phyloP scores from a whole-genome alignment of 2,329 filamentous ascomycete genomes.

The Scedosporium aurantiacum region DNA sequence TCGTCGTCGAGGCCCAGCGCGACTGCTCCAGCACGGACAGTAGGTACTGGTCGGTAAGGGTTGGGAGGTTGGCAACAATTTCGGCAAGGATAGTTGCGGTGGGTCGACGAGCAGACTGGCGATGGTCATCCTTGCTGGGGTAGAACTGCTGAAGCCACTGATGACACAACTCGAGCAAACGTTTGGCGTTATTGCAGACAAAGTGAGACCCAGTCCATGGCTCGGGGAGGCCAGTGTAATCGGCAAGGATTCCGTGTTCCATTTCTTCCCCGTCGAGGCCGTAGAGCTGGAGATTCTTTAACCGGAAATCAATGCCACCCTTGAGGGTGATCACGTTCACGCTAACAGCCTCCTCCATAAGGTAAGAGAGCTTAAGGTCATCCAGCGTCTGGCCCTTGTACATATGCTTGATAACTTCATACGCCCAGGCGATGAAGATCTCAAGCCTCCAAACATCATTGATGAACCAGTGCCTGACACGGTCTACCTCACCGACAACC shows the following conservation, averaged over 20 bases:
- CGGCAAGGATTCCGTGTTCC: slow-evolving; percentile 50
- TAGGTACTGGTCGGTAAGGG: slow-evolving; percentile 43
- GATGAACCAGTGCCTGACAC: slow-evolving; percentile 78
- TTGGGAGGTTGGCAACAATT: slow-evolving; percentile 37
- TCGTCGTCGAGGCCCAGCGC: slow-evolving; percentile 35
- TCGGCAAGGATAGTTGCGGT: slow-evolving; percentile 30
- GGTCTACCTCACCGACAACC: slow-evolving; percentile 61
- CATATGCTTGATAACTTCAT: slow-evolving; percentile 62
- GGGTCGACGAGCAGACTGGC: slow-evolving; percentile 15
- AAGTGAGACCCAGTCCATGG: slow-evolving; percentile 74
- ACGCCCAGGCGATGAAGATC: slow-evolving; percentile 68
- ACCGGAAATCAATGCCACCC: slow-evolving; percentile 59
- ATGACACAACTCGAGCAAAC: slow-evolving; percentile 45
- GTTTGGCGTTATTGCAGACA: slow-evolving; percentile 50
- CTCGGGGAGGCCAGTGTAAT: slow-evolving; percentile 59
- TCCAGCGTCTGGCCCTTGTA: slow-evolving; percentile 52
- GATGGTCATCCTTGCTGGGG: slow-evolving; percentile 11
- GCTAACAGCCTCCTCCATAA: slow-evolving; percentile 57
- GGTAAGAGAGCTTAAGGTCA: slow-evolving; percentile 38
- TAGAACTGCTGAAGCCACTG: slow-evolving; percentile 42
- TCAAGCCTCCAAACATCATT: slow-evolving; percentile 63
- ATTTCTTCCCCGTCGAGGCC: slow-evolving; percentile 59
- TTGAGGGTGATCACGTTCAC: slow-evolving; percentile 48
- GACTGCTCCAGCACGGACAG: slow-evolving; percentile 41
- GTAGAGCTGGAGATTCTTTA: slow-evolving; percentile 57